Percentiles rank a stretch among this genome's conserved stretches.
These are phyloP conservation scores for Phtheirospermum japonicum DNA, from an alignment of 257 asterid species.

Conservation along the genomic window DNA sequence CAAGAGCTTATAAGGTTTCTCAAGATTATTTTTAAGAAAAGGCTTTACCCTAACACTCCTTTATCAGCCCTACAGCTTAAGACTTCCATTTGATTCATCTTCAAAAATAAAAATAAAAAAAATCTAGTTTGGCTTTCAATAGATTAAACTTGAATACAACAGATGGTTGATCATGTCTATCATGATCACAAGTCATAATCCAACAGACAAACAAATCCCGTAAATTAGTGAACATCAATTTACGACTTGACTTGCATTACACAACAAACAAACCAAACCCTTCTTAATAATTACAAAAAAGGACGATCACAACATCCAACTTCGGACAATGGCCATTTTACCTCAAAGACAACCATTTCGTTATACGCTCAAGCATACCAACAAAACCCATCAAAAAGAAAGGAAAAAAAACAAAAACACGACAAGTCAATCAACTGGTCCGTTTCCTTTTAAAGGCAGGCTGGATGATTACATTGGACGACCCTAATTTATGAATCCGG, in stretches of 20 bases:
- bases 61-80: too few relatives aligned
- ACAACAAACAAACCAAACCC: background rate
- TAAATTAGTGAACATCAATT: background rate
- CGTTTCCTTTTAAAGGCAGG: conserved; percentile 71
- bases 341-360: too few relatives aligned
- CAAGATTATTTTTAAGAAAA: too few relatives aligned
- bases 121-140: too few relatives aligned
- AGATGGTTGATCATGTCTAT: background rate
- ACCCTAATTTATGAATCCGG: conserved; percentile 55
- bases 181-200: too few relatives aligned
- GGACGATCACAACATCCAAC: background rate
- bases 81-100: too few relatives aligned
- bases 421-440: conserved; percentile 29
- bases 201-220: too few relatives aligned
- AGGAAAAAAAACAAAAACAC: background rate
- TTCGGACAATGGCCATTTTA: background rate
- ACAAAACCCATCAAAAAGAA: background rate
- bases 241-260: background rate
- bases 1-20: too few relatives aligned
- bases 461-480: conserved; percentile 41
- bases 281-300: conserved; percentile 17
- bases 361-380: too few relatives aligned
- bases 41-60: too few relatives aligned
- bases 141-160: background rate
- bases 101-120: too few relatives aligned